Evolutionary conservation across 2,329 filamentous ascomycete genomes (phyloP).

Genomic region (Sarocladiaceae sp.): DNA sequence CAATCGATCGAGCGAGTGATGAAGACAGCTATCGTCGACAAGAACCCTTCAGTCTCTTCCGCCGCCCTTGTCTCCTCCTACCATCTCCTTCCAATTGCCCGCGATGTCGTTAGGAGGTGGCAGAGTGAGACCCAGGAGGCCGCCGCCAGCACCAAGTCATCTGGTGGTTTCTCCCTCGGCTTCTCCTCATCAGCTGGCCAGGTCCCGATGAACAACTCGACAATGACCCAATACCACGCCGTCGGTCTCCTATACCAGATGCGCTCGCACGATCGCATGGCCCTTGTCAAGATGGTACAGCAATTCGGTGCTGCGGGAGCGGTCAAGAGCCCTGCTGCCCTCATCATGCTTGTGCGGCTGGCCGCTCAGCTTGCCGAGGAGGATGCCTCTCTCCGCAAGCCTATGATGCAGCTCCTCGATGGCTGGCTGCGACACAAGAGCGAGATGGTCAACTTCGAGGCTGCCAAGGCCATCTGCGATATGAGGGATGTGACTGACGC

Average conservation of each 20-base stretch:
- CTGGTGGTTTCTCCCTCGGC: constrained; percentile 81
- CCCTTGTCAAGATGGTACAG: constrained; percentile 99
- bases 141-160: constrained; percentile 82
- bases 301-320: constrained; percentile 89
- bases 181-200: constrained; percentile 76
- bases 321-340: constrained; percentile 89
- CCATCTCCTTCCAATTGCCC: constrained; percentile 91
- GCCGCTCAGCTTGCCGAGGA: constrained; percentile 93
- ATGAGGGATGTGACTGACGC: constrained; percentile 88
- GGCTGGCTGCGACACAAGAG: constrained; percentile 97
- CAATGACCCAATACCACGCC: constrained; percentile 97
- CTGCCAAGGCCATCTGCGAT: constrained; percentile 94
- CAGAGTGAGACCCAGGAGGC: constrained; percentile 98
- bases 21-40: constrained; percentile 99
- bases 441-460: constrained; percentile 99
- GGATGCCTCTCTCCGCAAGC: constrained; percentile 78
- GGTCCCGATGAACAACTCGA: constrained; percentile 81
- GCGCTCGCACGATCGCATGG: constrained; percentile 96
- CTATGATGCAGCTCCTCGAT: constrained; percentile 95
- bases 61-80: constrained; percentile 95
- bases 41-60: constrained; percentile 94
- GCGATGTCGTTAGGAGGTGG: constrained; percentile 93
- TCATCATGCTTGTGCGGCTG: constrained; percentile 85
- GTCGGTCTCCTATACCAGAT: constrained; percentile 97
- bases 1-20: constrained; percentile 97